Percentiles rank a stretch among this genome's conserved stretches.
Evolutionary conservation across 495 filamentous ascomycete species (phyloP).

Genomic region (Tuber indicum): DNA sequence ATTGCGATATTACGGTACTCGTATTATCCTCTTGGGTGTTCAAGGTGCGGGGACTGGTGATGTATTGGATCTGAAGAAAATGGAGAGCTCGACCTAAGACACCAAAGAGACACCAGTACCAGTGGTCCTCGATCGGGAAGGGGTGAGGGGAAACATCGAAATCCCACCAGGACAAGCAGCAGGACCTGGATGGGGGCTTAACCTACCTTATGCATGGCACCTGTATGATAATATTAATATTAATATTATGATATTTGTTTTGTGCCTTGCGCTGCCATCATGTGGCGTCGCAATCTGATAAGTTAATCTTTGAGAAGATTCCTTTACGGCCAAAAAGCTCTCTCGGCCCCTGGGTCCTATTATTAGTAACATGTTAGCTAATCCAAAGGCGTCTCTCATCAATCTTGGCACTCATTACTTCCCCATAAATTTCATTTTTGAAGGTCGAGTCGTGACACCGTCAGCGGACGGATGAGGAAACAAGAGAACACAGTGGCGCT

Average conservation of each 20-base stretch:
- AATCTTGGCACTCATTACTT: neutral
- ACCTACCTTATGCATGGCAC: neutral
- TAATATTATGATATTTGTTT: neutral
- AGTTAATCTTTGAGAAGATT: neutral
- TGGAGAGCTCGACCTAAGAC: neutral
- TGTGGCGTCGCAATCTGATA: neutral
- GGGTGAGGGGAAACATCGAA: neutral
- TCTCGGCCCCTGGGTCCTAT: neutral
- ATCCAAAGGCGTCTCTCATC: neutral
- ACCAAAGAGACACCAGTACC: neutral
- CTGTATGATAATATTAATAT: no score
- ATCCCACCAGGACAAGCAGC: neutral
- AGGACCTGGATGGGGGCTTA: neutral
- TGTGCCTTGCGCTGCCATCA: neutral
- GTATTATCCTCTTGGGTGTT: neutral
- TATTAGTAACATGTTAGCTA: neutral
- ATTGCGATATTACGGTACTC: no score
- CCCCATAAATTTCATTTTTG: neutral
- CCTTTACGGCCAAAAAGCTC: neutral
- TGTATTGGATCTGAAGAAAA: neutral
- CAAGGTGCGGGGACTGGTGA: neutral
- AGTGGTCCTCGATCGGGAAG: neutral
- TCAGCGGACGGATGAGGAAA: conserved; percentile 1
- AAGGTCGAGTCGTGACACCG: neutral
- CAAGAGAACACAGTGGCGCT: neutral